Conservation (phyloP, 495 filamentous ascomycete genomes). For the Aspergillus nanangensis region DNA sequence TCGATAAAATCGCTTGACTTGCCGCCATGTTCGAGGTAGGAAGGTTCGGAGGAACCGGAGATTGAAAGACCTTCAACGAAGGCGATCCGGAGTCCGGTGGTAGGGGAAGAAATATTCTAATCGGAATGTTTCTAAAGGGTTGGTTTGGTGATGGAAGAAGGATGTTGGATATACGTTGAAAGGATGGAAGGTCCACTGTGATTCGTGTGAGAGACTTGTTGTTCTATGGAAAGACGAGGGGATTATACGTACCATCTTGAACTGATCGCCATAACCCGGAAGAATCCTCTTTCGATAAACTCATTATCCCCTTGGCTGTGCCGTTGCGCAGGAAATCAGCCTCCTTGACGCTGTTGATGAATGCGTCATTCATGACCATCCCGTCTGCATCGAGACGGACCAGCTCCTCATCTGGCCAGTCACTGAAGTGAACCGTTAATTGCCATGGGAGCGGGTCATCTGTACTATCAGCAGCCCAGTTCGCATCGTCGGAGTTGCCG, state of each 20-base stretch:
- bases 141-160: conserved; percentile 71
- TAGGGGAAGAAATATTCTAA: conserved; percentile 85
- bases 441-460: conserved; percentile 67
- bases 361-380: conserved; percentile 70
- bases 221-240: no score
- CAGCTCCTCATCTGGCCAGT: conserved; percentile 65
- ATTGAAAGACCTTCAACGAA: conserved; percentile 67
- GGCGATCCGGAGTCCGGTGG: conserved; percentile 39
- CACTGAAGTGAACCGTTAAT: conserved; percentile 70
- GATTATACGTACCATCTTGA: conserved; percentile 61
- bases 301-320: conserved; percentile 90
- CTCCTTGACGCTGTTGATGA: conserved; percentile 93
- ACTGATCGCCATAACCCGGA: conserved; percentile 83
- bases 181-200: conserved; percentile 75
- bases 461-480: no score
- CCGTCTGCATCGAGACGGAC: conserved; percentile 59
- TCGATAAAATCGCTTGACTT: conserved; percentile 23
- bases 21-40: conserved; percentile 17
- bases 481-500: conserved; percentile 2
- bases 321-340: conserved; percentile 91
- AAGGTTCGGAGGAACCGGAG: conserved; percentile 53
- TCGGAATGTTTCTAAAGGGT: conserved; percentile 73
- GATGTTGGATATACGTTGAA: conserved; percentile 67
- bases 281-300: conserved; percentile 80
- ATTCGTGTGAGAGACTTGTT: no score